Evolutionary conservation across 176 grass and related monocot species (phyloP).

Genomic region (Oryza coarctata): DNA sequence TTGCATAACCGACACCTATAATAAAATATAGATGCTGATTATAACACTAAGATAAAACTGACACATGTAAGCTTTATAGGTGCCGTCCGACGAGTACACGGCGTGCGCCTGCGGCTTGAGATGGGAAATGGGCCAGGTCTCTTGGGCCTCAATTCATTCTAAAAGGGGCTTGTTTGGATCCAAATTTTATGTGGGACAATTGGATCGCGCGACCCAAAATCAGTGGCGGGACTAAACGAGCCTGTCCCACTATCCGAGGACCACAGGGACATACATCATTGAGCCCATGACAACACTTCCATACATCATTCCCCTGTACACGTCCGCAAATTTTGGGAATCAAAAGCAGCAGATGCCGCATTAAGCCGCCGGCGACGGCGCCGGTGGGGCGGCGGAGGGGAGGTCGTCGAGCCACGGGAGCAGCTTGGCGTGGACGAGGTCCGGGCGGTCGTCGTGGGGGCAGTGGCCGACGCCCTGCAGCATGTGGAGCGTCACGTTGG

Average conservation of each 20-base stretch:
- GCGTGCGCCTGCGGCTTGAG: no score
- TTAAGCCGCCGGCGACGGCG: neutral
- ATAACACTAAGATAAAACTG: no score
- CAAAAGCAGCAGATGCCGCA: neutral
- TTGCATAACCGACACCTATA: no score
- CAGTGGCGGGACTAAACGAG: neutral
- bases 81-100: no score
- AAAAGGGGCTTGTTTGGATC: no score
- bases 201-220: neutral
- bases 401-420: conserved; percentile 30
- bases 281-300: no score
- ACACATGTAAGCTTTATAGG: no score
- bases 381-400: neutral
- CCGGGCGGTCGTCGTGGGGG: conserved; percentile 86
- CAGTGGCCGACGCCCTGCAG: conserved; percentile 81
- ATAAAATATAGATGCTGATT: no score
- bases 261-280: neutral
- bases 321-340: neutral
- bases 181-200: neutral
- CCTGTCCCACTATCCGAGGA: neutral
- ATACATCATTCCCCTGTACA: neutral
- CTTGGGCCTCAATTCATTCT: no score
- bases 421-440: conserved; percentile 73
- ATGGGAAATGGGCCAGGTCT: no score
- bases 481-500: conserved; percentile 66